phyloP scores from a whole-genome alignment of 768 basidiomycete species.

The Trichaptum fuscoviolaceum region DNA sequence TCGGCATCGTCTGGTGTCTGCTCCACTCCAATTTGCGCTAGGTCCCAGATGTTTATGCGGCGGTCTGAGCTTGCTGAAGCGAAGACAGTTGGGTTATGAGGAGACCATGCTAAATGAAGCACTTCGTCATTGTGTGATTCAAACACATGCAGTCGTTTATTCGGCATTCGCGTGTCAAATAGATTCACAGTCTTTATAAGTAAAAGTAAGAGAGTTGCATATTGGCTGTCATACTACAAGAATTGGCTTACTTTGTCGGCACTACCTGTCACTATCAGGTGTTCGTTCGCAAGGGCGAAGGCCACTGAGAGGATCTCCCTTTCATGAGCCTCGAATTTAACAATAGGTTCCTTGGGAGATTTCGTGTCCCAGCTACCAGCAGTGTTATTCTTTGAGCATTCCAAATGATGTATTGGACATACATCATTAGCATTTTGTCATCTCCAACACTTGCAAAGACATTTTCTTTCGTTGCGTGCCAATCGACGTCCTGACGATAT shows the following conservation, averaged over 20 bases:
- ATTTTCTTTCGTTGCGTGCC: conserved; percentile 79
- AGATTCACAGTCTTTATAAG: conserved; percentile 68
- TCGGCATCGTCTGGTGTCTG: conserved; percentile 98
- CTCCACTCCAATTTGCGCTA: conserved; percentile 86
- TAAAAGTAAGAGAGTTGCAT: neutral
- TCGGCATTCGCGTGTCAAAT: conserved; percentile 78
- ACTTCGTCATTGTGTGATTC: conserved; percentile 94
- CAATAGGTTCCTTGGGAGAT: conserved; percentile 58
- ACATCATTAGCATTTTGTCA: conserved; percentile 93
- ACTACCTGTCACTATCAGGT: conserved; percentile 85
- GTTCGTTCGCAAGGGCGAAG: conserved; percentile 78
- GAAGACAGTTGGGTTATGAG: conserved; percentile 86
- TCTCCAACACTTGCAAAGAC: conserved; percentile 95
- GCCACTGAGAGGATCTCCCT: conserved; percentile 88
- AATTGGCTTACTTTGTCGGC: conserved; percentile 72
- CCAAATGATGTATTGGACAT: conserved; percentile 26
- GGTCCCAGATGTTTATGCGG: conserved; percentile 92
- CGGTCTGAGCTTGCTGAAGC: conserved; percentile 94
- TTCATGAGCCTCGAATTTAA: conserved; percentile 80
- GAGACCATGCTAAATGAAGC: conserved; percentile 92
- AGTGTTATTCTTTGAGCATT: conserved; percentile 9
- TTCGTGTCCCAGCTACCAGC: conserved; percentile 85
- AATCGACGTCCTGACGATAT: conserved; percentile 80
- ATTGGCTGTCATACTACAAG: neutral
- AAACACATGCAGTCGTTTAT: conserved; percentile 80